Base-by-base conservation (phyloP, 495 filamentous ascomycete genomes). In the Podospora bellae-mahoneyi region DNA sequence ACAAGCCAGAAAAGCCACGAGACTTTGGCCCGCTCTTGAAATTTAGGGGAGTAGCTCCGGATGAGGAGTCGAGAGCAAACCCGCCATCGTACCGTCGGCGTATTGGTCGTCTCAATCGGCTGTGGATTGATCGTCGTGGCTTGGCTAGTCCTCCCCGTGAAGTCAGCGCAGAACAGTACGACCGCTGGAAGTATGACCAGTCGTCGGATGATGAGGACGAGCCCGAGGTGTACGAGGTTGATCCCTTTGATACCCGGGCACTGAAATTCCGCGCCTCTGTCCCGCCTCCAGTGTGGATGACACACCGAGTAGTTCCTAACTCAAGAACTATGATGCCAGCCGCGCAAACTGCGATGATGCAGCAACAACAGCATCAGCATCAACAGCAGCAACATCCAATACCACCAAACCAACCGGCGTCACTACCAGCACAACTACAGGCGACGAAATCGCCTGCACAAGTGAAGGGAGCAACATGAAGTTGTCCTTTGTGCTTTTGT, bases 181-280 rank as follows among this genome's bases (percentile, higher is more conserved):
- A 96, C 73, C 87, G 89, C 62, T 94, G 90, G 85, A 94, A 92
- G 75, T 95, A 90, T 80, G 92, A 96, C 74, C 85, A 88, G 64
- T 83, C 85, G 65, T 83, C 84, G 16, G 91, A 94, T 71, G 91
- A 92, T 34, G 90, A 92, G 67, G 84, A 90, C 32, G 84, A 85
- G 15, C 62, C 62, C 20, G 82, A 84, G 5, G 76, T 81, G 69
- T 92, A 91, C 81, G 81, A 87, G 59, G 81, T 90, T 55, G 91
- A 94, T 77, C 87, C 85, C 55, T 91, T 85, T 71, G 89, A 90
- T 73, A 86, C 87, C 61, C 82, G 84, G 57, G 87, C 90, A 67
- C 84, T 94, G 82, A 87, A 86, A 68, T 92, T 91, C 77, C 86
- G 91, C 18, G 88, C 89, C 39, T 88, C 87, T 57, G 89, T 91